Base-by-base conservation (phyloP, 108 stramenopile genomes). In the Craspedostauros australis region DNA sequence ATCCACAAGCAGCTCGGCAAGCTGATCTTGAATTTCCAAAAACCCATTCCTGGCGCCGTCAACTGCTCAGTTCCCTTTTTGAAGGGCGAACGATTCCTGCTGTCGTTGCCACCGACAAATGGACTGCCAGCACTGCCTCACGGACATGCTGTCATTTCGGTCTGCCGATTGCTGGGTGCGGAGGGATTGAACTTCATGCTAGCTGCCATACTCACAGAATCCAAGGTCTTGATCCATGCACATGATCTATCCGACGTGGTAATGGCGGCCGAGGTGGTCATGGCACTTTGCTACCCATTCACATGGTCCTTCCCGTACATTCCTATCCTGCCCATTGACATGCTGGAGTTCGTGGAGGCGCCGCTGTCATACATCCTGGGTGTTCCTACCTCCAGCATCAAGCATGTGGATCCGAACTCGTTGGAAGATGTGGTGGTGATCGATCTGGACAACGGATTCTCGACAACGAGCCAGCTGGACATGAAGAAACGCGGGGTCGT, bases 31-130 rank as follows among this genome's bases (percentile, higher is more conserved):
- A 84, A 88, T 42, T 88, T 64, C 56, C 77, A 84, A 22, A 62
- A 58, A 44, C 90, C 90, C 1, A 81, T 88, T 29, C 72, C 84
- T 12, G 90, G 90, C 19, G 84, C 85, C 27, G 76, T 92, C 37
- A 79, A 88, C 54, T 88, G 82, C 39, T 92, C 90, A 15, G 72
- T 92, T 43, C 90, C 90, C 9, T 92, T 92, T 44, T 52, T 92
- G 7, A 46, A 64, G 6, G 90, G 90, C 12, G 84, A 92, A 6
- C 56, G 84, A 29, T 69, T 87, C 25, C 80, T 84, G 15, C 39
- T 92, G 9, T 70, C 86, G 24, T 51, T 81, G 7, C 70, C 84
- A 20, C 84, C 86, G 28, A 64, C 60, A 3, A 70, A 67, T 28
- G 79, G 90, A 3, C 54, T 92, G 21, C 90, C 90, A 25, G 39